These are phyloP conservation scores for Trichaptum fuscoviolaceum DNA, from an alignment of 768 basidiomycete species.

Conservation along the genomic window DNA sequence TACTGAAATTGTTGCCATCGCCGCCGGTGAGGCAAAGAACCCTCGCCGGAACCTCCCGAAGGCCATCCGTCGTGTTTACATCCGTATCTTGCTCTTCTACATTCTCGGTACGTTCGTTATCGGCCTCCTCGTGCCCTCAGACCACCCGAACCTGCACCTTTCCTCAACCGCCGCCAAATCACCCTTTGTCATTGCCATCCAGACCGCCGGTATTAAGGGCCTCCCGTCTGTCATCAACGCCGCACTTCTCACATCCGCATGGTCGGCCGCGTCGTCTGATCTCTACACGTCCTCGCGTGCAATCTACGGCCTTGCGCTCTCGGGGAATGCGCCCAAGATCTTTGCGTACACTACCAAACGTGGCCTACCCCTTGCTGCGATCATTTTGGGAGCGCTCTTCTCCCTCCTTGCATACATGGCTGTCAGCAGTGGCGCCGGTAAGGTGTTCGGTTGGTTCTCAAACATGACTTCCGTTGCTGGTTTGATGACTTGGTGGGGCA, in stretches of 20 bases:
- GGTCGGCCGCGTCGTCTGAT: constrained; percentile 51
- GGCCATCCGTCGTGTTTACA: constrained; percentile 41
- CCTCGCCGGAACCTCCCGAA: constrained; percentile 40
- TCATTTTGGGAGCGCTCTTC: constrained; percentile 32
- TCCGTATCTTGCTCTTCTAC: constrained; percentile 46
- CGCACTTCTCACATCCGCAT: constrained; percentile 45
- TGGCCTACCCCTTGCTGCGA: constrained; percentile 39
- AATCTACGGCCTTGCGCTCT: constrained; percentile 49
- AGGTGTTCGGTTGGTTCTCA: constrained; percentile 38
- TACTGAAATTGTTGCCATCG: constrained; percentile 45
- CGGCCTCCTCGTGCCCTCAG: constrained; percentile 32
- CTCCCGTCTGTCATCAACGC: constrained; percentile 24
- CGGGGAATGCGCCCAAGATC: constrained; percentile 47
- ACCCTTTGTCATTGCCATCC: constrained; percentile 37
- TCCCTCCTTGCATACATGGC: constrained; percentile 37
- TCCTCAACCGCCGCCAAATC: constrained; percentile 22
- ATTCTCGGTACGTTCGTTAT: constrained; percentile 38
- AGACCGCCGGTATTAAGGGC: constrained; percentile 35
- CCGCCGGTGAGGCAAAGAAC: constrained; percentile 47
- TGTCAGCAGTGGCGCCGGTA: constrained; percentile 27
- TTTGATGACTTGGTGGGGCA: constrained; percentile 46
- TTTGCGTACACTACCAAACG: constrained; percentile 35
- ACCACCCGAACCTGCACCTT: constrained; percentile 26
- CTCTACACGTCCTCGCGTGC: constrained; percentile 44
- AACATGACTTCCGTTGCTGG: constrained; percentile 30